These are phyloP conservation scores for Talaromyces adpressus DNA, from an alignment of 495 filamentous ascomycete species.

Conservation along the genomic window DNA sequence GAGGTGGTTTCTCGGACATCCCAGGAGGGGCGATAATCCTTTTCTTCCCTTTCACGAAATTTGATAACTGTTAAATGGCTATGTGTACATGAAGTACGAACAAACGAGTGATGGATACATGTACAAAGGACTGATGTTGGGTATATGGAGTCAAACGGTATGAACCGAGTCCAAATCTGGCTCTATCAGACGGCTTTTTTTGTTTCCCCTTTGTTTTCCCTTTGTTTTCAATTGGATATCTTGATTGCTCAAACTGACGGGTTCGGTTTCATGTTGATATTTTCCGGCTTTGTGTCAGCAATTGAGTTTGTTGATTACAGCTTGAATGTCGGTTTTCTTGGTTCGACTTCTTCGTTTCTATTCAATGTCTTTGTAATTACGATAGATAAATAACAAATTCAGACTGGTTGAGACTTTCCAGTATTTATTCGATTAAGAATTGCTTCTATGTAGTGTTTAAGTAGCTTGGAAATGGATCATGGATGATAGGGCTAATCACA, in stretches of 20 bases:
- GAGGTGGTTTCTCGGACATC: not conserved
- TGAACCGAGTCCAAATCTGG: not conserved
- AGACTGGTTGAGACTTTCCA: not conserved
- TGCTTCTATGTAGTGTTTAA: no score
- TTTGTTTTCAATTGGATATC: not conserved
- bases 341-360: not conserved
- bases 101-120: not conserved
- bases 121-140: not conserved
- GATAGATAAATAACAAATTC: not conserved
- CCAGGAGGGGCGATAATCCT: not conserved
- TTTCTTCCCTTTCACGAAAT: not conserved
- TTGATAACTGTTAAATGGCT: not conserved
- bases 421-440: not conserved
- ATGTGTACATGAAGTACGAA: not conserved
- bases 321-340: not conserved
- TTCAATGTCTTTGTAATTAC: not conserved
- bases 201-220: not conserved
- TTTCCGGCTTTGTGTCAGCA: not conserved
- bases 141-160: not conserved
- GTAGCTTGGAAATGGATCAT: not conserved
- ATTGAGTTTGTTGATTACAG: not conserved
- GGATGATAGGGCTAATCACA: not conserved
- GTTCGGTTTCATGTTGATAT: not conserved
- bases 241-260: not conserved
- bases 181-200: not conserved